Percentiles rank a stretch among this genome's conserved stretches.
phyloP scores from a whole-genome alignment of 2,329 filamentous ascomycete species.

The Alternaria burnsii region DNA sequence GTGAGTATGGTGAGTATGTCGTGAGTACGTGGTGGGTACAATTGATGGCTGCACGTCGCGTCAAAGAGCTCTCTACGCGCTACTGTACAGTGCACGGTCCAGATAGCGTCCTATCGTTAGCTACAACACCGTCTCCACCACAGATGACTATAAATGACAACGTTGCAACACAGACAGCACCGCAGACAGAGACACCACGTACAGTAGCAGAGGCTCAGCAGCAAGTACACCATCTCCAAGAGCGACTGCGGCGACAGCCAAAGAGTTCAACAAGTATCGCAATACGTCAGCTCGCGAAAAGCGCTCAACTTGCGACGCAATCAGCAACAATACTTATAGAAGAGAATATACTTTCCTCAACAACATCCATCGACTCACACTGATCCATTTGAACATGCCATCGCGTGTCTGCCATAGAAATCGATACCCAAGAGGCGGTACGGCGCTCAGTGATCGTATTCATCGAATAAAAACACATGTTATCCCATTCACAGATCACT shows the following conservation, averaged over 20 bases:
- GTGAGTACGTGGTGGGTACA: too few species aligned
- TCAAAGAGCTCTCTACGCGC: too few species aligned
- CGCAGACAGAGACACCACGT: not conserved
- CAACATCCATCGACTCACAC: too few species aligned
- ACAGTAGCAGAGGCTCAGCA: not conserved
- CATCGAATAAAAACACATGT: slow-evolving; percentile 19
- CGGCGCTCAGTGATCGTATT: slow-evolving; percentile 9
- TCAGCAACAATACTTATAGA: not conserved
- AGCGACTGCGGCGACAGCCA: not conserved
- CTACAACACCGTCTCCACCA: not conserved
- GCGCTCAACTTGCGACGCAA: not conserved
- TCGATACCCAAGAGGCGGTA: too few species aligned
- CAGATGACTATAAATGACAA: not conserved
- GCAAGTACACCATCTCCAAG: not conserved
- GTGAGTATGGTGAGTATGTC: too few species aligned
- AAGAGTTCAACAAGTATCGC: not conserved
- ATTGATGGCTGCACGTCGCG: too few species aligned
- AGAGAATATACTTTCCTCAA: not conserved
- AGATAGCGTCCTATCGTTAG: not conserved
- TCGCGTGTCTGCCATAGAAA: too few species aligned
- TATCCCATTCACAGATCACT: slow-evolving; percentile 19
- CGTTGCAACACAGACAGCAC: not conserved
- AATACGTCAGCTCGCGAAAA: slow-evolving; percentile 1
- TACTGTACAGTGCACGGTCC: not conserved
- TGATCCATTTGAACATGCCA: too few species aligned